A percentile compares a stretch with the other conserved stretches of the same genome.
These are phyloP conservation scores for Schizonepeta tenuifolia DNA, from an alignment of 257 asterid species.

Conservation along the genomic window DNA sequence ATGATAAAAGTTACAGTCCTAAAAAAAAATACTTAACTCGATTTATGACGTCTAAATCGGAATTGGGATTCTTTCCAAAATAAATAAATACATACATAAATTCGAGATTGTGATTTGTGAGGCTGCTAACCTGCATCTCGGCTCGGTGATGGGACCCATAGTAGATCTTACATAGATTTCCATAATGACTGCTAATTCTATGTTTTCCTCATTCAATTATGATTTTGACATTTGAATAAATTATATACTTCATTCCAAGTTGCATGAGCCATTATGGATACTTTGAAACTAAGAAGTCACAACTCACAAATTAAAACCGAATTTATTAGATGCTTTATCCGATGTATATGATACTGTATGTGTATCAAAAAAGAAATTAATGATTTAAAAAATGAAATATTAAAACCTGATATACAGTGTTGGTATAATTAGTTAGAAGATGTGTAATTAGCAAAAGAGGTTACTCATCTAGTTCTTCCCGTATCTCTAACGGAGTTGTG, in stretches of 20 bases:
- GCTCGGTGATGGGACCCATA: conserved; percentile 3
- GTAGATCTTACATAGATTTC: conserved; percentile 8
- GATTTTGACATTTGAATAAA: neutral
- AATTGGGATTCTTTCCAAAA: too few species aligned
- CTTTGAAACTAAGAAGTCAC: neutral
- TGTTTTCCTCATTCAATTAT: conserved; percentile 23
- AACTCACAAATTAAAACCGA: too few species aligned
- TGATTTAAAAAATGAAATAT: neutral
- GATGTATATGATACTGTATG: too few species aligned
- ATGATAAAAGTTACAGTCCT: too few species aligned
- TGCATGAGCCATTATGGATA: neutral
- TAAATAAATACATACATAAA: neutral
- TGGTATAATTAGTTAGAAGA: too few species aligned
- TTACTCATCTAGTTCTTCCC: too few species aligned
- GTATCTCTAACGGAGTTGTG: too few species aligned
- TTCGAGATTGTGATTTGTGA: conserved; percentile 3
- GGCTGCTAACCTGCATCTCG: neutral
- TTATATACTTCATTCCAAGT: neutral
- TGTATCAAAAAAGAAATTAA: too few species aligned
- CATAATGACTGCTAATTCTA: neutral
- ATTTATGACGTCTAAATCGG: neutral
- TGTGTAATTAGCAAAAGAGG: too few species aligned
- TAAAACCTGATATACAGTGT: too few species aligned
- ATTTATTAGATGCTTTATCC: neutral
- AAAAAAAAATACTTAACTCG: too few species aligned